Base-by-base conservation (phyloP, 352 stramenopile genomes). In the Phytophthora agathidicida region DNA sequence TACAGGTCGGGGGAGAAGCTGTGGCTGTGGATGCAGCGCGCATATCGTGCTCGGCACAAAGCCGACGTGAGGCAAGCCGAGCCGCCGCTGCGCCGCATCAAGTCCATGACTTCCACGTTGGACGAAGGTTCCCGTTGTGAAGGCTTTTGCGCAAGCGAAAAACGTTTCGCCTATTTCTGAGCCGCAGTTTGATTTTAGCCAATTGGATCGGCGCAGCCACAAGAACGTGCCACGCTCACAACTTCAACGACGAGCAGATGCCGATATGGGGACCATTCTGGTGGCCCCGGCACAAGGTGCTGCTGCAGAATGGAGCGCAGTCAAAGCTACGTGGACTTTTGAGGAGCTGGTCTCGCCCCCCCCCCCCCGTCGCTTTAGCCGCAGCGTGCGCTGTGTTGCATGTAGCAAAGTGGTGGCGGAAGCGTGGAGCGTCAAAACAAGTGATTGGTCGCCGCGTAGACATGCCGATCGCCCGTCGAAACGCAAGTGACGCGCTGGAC, bases 151-250 rank as follows among this genome's bases (percentile, higher is more conserved):
- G 53, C 53, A 62, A 62, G 52, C 51, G 14, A 10, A 10, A 37
- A 50, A n/a, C n/a, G n/a, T n/a, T n/a, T n/a, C n/a, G n/a, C n/a
- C n/a, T n/a, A n/a, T n/a, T n/a, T n/a, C 36, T 16, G 28, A 24
- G 9, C 46, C 43, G 36, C 24, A 54, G 46, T 24, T 32, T 54
- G 45, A 54, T 54, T 54, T n/a, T n/a, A n/a, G n/a, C n/a, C n/a
- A n/a, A n/a, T n/a, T n/a, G n/a, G 45, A 32, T 26, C 20, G 4
- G 27, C 7, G 43, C 16, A 11, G 24, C 54, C 54, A 63, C 54
- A 63, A 63, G 54, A 63, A 63, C 14, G n/a, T 55, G 44, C 43
- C 30, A n/a, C n/a, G 4, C 19, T 17, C 49, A 27, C 19, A 60
- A 53, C 41, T 61, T 61, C 52, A 61, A 61, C 14, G 17, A n/a